phyloP scores from a whole-genome alignment of 495 filamentous ascomycete genomes.

The Xylaria castorea region DNA sequence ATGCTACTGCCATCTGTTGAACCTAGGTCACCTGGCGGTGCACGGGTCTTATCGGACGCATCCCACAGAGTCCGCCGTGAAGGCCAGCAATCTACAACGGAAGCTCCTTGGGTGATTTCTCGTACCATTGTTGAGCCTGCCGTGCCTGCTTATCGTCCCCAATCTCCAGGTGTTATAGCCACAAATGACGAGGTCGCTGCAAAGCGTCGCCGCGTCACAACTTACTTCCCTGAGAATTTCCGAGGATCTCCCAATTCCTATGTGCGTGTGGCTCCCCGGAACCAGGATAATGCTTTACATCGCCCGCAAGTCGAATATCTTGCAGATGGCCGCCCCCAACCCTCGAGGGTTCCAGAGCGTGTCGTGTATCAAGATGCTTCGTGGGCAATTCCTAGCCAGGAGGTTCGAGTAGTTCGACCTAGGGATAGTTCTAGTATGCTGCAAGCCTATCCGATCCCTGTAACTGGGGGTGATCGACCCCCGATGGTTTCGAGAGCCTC shows the following conservation, averaged over 20 bases:
- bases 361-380: conserved; percentile 24
- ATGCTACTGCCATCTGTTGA: conserved; percentile 42
- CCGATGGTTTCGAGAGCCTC: conserved; percentile 2
- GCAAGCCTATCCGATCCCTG: neutral
- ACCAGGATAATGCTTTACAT: conserved; percentile 32
- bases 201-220: conserved; percentile 32
- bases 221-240: conserved; percentile 28
- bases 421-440: conserved; percentile 1
- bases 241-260: conserved; percentile 25
- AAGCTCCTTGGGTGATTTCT: conserved; percentile 31
- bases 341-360: conserved; percentile 20
- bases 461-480: conserved; percentile 13
- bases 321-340: conserved; percentile 25
- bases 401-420: conserved; percentile 16
- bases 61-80: conserved; percentile 28
- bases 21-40: conserved; percentile 33
- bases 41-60: conserved; percentile 21
- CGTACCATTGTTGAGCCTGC: conserved; percentile 29
- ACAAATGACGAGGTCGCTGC: conserved; percentile 32
- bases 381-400: conserved; percentile 27
- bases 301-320: conserved; percentile 28
- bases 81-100: conserved; percentile 28
- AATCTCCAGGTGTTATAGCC: conserved; percentile 31
- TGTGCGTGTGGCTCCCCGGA: conserved; percentile 28
- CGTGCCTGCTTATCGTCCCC: conserved; percentile 25